A percentile compares a stretch with the other conserved stretches of the same genome.
Evolutionary conservation across 257 asterid genomes (phyloP).

Genomic region (Salvia rosmarinus): DNA sequence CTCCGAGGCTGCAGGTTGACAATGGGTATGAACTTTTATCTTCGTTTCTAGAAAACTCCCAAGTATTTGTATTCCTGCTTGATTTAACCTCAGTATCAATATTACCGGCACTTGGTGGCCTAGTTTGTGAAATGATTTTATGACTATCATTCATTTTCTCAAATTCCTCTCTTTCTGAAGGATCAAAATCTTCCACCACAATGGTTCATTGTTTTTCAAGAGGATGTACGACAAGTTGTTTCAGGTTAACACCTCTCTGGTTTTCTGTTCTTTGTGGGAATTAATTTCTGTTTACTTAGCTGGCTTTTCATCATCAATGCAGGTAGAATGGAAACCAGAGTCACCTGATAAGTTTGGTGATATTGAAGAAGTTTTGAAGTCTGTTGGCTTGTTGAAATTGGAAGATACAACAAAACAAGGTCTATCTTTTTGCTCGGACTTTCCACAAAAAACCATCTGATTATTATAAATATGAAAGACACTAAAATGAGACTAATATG

Average conservation of each 20-base stretch:
- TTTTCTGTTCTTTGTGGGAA: conserved; percentile 23
- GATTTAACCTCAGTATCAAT: not conserved
- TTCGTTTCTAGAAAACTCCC: not conserved
- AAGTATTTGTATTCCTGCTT: not conserved
- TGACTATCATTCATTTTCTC: not conserved
- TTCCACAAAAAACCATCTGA: not conserved
- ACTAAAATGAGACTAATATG: conserved; percentile 34
- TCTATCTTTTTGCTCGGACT: conserved; percentile 30
- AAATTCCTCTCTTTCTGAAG: conserved; percentile 41
- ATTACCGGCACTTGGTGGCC: not conserved
- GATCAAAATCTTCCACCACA: conserved; percentile 85
- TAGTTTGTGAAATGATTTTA: conserved; percentile 10
- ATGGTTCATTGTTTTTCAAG: conserved; percentile 87
- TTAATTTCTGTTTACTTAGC: conserved; percentile 34
- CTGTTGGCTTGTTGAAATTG: conserved; percentile 64
- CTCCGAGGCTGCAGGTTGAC: conserved; percentile 99
- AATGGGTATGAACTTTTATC: conserved; percentile 66
- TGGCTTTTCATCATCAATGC: conserved; percentile 33
- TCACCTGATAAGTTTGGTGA: conserved; percentile 75
- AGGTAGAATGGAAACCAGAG: conserved; percentile 97
- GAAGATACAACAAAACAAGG: conserved; percentile 71
- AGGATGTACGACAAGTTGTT: conserved; percentile 81
- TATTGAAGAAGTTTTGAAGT: conserved; percentile 59
- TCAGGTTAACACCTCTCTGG: conserved; percentile 63
- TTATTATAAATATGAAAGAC: conserved; percentile 4